A percentile compares a stretch with the other conserved stretches of the same genome.
phyloP scores from a whole-genome alignment of 2,329 filamentous ascomycete species.

The Apiospora saccharicola region DNA sequence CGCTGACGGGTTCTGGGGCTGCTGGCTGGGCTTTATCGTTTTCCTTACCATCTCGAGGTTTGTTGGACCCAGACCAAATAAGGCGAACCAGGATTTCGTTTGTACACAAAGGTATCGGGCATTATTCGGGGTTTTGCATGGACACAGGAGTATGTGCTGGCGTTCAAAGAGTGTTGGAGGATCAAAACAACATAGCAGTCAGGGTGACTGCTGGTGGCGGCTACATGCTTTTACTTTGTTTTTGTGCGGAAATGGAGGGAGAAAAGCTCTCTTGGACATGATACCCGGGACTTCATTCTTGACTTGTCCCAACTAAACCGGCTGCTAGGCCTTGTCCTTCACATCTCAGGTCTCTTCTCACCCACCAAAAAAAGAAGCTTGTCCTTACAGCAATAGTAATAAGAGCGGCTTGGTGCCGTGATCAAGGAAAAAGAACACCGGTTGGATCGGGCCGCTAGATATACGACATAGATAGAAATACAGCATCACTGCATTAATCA shows the following conservation, averaged over 20 bases:
- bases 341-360: neutral
- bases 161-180: neutral
- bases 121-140: slow-evolving; percentile 15
- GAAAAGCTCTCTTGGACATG: slow-evolving; percentile 23
- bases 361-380: neutral
- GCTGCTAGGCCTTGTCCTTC: neutral
- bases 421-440: neutral
- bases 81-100: neutral
- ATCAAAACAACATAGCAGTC: slow-evolving; percentile 6
- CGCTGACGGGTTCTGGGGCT: neutral
- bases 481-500: slow-evolving; percentile 1
- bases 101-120: slow-evolving; percentile 2
- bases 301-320: slow-evolving; percentile 22
- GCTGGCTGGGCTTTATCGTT: neutral
- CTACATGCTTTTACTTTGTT: slow-evolving; percentile 11
- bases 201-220: neutral
- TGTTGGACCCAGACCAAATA: neutral
- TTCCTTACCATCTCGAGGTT: neutral
- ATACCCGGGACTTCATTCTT: slow-evolving; percentile 23
- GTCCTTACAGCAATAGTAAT: neutral
- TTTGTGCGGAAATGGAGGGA: slow-evolving; percentile 9
- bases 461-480: slow-evolving; percentile 16
- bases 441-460: neutral
- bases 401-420: slow-evolving; percentile 6
- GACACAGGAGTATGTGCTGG: slow-evolving; percentile 10